phyloP scores from a whole-genome alignment of 2,329 filamentous ascomycete species.

The Scedosporium aurantiacum region DNA sequence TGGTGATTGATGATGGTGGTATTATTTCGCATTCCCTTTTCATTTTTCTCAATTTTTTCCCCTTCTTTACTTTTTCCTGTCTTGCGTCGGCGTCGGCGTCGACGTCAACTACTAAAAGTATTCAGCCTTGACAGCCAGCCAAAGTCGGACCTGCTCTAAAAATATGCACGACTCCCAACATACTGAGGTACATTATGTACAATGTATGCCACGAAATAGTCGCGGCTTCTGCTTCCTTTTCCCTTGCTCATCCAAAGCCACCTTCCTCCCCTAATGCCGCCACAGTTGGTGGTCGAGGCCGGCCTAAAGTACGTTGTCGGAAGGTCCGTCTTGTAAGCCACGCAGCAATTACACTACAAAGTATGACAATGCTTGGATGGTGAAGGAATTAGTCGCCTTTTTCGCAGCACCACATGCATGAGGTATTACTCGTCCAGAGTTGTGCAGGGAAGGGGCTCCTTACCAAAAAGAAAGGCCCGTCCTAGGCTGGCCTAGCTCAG shows the following conservation, averaged over 20 bases:
- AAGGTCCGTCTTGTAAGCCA: no score
- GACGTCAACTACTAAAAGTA: no score
- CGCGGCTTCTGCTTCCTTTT: background rate
- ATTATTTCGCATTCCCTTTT: background rate
- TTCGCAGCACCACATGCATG: background rate
- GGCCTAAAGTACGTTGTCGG: no score
- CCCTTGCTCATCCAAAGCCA: background rate
- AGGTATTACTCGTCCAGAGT: background rate
- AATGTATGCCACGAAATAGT: background rate
- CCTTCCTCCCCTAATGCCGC: background rate
- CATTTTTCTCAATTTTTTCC: background rate
- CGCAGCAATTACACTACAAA: no score
- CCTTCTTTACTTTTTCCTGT: background rate
- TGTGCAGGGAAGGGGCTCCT: background rate
- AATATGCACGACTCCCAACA: background rate
- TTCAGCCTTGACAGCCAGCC: background rate
- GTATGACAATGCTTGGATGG: no score
- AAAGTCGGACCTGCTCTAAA: background rate
- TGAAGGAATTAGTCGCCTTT: background rate
- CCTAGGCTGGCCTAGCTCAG: background rate
- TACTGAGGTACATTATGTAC: background rate
- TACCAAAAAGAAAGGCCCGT: background rate
- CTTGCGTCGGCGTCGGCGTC: background rate
- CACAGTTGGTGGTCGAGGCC: background rate
- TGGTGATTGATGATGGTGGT: background rate